phyloP scores from a whole-genome alignment of 2,329 filamentous ascomycete genomes.

The Claviceps sp. region DNA sequence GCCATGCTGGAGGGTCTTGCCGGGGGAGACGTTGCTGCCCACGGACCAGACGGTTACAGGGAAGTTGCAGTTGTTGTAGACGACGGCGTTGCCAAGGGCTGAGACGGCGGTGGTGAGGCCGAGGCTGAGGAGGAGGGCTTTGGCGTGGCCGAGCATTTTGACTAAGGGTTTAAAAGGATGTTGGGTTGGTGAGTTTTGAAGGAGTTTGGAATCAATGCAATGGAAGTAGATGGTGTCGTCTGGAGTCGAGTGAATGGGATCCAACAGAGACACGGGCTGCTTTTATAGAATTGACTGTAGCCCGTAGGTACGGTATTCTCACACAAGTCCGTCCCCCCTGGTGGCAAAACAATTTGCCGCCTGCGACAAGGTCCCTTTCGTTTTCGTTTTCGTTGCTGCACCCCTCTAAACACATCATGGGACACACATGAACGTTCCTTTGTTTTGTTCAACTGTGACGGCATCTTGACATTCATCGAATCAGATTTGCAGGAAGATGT shows the following conservation, averaged over 20 bases:
- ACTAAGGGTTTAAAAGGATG: background rate
- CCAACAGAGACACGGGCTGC: background rate
- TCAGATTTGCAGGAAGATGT: background rate
- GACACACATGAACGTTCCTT: too few relatives aligned
- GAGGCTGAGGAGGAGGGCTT: constrained; percentile 4
- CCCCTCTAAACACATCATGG: background rate
- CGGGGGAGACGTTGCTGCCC: constrained; percentile 15
- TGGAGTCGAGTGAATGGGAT: background rate
- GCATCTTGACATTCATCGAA: background rate
- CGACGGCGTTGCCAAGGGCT: constrained; percentile 19
- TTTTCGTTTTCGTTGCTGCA: background rate
- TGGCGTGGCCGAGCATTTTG: constrained; percentile 8
- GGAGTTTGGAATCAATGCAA: too few relatives aligned
- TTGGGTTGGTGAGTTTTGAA: background rate
- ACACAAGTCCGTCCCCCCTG: too few relatives aligned
- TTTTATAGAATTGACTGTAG: background rate
- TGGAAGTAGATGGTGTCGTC: background rate
- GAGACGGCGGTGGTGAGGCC: constrained; percentile 5
- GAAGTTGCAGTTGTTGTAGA: constrained; percentile 23
- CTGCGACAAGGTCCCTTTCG: background rate
- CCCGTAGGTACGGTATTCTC: too few relatives aligned
- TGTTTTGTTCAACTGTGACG: background rate
- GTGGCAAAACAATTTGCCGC: background rate
- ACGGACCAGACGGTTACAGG: constrained; percentile 27
- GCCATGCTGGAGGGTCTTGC: constrained; percentile 15